Base-by-base conservation (phyloP, 768 basidiomycete genomes). In the Clavulina sp. region DNA sequence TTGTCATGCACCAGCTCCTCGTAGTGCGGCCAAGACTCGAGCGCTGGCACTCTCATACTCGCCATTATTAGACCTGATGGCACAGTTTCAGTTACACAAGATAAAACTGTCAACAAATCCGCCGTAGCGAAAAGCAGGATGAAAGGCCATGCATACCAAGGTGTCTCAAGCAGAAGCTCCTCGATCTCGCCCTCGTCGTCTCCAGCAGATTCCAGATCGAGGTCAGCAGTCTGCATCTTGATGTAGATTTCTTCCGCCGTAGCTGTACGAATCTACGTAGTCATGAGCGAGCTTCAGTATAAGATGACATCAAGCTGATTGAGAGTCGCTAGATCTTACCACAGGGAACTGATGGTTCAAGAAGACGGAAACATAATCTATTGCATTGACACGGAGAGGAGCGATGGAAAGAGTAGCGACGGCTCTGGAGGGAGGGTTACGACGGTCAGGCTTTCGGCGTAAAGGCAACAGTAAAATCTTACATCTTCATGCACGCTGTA, bases 211-310 rank as follows among this genome's bases (percentile, higher is more conserved):
- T 71, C 77, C 1, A 9, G 16, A 5, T 82, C 60, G 4, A 56
- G 23, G 57, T 85, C 84, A 43, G 70, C 70, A 57, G 76, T 76
- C 61, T 88, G 84, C 32, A 92, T 63, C 16, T 76, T 71, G 26
- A 86, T 67, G 60, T 89, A 95, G 5, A 95, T 63, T 56, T 81
- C 76, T 63, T 93, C 91, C 2, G 87, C 84, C 1, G 84, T 78
- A 54, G 80, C 77, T 6, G 78, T 71, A 51, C 91, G 79, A 52
- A 91, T 70, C 88, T 93, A 57, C 28, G 6, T 9, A 36, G 13
- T 2, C 3, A 46, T 18, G 26, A 40, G 34, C 13, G 18, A 33
- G 19, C 23, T 24, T n/a, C 33, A 19, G 23, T 29, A 31, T 32
- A 33, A 33, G 33, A 52, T 41, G 21, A 50, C 31, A 28, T 49